A percentile compares a stretch with the other conserved stretches of the same genome.
phyloP scores from a whole-genome alignment of 495 filamentous ascomycete species.

The Aspergillus diversus region DNA sequence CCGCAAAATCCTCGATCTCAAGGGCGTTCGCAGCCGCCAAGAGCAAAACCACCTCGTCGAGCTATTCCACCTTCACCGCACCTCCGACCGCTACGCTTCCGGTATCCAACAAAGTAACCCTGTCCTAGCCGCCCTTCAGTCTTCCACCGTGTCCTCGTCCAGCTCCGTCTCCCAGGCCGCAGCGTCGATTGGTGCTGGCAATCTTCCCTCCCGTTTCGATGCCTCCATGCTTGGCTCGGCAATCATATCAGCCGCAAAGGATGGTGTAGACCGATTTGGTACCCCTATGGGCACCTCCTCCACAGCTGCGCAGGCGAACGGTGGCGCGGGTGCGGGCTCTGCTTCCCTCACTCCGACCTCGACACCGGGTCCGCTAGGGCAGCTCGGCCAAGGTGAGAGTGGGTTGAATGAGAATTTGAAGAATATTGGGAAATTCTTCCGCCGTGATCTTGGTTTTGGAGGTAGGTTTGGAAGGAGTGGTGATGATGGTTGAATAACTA shows the following conservation, averaged over 20 bases:
- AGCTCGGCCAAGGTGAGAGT: constrained; percentile 18
- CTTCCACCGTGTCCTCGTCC: constrained; percentile 39
- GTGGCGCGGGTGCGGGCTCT: constrained; percentile 12
- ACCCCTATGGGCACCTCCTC: constrained; percentile 49
- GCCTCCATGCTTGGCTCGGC: constrained; percentile 70
- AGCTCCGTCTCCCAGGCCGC: constrained; percentile 49
- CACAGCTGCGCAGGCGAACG: constrained; percentile 26
- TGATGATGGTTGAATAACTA: constrained; percentile 35
- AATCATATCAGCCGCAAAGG: constrained; percentile 81
- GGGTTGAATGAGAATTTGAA: constrained; percentile 85
- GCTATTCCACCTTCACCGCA: constrained; percentile 82
- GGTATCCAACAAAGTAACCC: constrained; percentile 50
- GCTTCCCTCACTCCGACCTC: constrained; percentile 8
- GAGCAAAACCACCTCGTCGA: constrained; percentile 86
- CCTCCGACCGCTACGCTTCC: constrained; percentile 56
- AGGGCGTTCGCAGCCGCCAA: constrained; percentile 75
- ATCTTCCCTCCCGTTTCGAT: constrained; percentile 66
- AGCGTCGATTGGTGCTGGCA: constrained; percentile 46
- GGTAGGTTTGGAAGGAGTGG: constrained; percentile 63
- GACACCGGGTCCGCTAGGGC: constrained; percentile 14
- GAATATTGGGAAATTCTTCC: constrained; percentile 96
- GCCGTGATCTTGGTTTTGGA: constrained; percentile 83
- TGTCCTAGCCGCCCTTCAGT: constrained; percentile 44
- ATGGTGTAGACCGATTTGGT: constrained; percentile 87
- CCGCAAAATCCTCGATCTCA: constrained; percentile 92